phyloP scores from a whole-genome alignment of 148 eudicot species.

The Arctostaphylos glauca region DNA sequence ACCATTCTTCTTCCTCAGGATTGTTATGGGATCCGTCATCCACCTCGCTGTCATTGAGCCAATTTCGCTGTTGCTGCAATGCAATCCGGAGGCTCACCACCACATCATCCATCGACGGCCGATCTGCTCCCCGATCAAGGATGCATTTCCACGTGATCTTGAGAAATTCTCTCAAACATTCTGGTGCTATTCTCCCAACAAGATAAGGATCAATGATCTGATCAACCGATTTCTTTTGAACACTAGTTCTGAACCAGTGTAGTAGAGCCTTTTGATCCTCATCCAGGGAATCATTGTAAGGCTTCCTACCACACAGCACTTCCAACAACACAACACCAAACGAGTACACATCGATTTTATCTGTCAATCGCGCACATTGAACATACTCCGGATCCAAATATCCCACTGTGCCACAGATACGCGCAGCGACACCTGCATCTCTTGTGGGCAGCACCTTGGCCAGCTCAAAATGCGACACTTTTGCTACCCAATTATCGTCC shows the following conservation, averaged over 20 bases:
- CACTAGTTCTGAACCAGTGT: conserved; percentile 14
- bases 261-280: background rate
- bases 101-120: conserved; percentile 25
- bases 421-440: too few species aligned
- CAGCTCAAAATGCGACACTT: conserved; percentile 6
- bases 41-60: background rate
- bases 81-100: conserved; percentile 19
- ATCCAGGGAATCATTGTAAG: background rate
- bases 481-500: conserved; percentile 22
- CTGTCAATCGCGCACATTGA: background rate
- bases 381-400: conserved; percentile 20
- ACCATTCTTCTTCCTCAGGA: too few species aligned
- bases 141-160: conserved; percentile 18
- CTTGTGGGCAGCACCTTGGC: background rate
- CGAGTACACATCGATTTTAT: conserved; percentile 28
- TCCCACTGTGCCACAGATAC: background rate
- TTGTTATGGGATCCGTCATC: too few species aligned
- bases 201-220: conserved; percentile 16
- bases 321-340: conserved; percentile 23
- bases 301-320: conserved; percentile 13
- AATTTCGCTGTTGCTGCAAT: conserved; percentile 16
- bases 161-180: conserved; percentile 21
- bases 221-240: conserved; percentile 9
- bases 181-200: conserved; percentile 11
- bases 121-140: background rate